Conservation (phyloP, 2,329 filamentous ascomycete species). For the Trichoderma semiorbis region DNA sequence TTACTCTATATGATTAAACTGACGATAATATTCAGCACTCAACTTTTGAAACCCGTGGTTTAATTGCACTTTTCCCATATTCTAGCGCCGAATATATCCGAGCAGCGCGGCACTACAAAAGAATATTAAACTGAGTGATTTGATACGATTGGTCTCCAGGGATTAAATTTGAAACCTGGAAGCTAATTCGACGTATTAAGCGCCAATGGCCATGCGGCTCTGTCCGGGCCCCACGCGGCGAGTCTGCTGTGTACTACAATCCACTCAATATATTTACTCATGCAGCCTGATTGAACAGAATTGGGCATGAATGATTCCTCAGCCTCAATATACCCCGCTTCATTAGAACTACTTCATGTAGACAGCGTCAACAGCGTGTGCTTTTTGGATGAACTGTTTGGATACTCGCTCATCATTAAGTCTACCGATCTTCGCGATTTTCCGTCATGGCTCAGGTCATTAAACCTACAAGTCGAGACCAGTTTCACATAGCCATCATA, state of each 20-base stretch:
- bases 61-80: not conserved
- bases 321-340: slow-evolving; percentile 5
- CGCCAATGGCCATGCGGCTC: not conserved
- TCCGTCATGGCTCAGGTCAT: not conserved
- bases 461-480: slow-evolving; percentile 6
- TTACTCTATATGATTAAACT: not conserved
- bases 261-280: not conserved
- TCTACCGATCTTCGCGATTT: not conserved
- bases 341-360: not conserved
- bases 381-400: not conserved
- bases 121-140: not conserved
- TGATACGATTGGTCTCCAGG: not conserved
- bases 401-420: not conserved
- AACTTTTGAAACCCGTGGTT: not conserved
- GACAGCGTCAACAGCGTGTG: not conserved
- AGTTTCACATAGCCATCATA: slow-evolving; percentile 28
- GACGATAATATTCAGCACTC: not conserved
- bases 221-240: not conserved
- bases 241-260: not conserved
- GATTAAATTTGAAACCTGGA: not conserved
- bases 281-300: not conserved
- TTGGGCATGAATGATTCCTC: not conserved
- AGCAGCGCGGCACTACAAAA: not conserved
- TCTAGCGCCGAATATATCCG: not conserved
- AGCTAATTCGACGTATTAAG: not conserved